These are phyloP conservation scores for Solanum dulcamara DNA, from an alignment of 257 asterid genomes.

Conservation along the genomic window DNA sequence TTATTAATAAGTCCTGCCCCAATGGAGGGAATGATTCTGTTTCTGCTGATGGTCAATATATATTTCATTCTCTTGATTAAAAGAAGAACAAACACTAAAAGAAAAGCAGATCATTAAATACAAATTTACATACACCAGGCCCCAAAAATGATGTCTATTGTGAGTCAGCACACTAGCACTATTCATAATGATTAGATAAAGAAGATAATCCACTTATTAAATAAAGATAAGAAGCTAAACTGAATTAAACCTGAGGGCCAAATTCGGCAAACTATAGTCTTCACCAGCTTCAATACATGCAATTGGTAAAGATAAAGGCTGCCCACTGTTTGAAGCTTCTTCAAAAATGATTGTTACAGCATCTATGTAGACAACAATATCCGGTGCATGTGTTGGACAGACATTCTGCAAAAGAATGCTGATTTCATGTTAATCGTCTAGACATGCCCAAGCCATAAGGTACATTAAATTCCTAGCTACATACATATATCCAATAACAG, in stretches of 20 bases:
- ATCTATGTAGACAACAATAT: slow-evolving; percentile 69
- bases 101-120: not conserved
- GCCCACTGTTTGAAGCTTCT: slow-evolving; percentile 84
- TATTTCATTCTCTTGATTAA: not conserved
- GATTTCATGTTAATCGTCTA: not conserved
- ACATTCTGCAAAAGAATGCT: slow-evolving; percentile 64
- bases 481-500: not conserved
- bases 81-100: not conserved
- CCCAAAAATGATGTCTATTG: not conserved
- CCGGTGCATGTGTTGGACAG: slow-evolving; percentile 63
- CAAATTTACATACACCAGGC: not conserved
- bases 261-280: slow-evolving; percentile 64
- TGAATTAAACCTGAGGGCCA: slow-evolving; percentile 69
- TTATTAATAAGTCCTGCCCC: not conserved
- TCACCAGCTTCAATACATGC: slow-evolving; percentile 90
- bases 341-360: slow-evolving; percentile 80
- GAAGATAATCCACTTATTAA: not conserved
- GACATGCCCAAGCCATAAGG: not conserved
- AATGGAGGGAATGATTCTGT: not conserved
- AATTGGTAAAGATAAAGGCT: slow-evolving; percentile 61
- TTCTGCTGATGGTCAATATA: not conserved
- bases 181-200: not conserved
- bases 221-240: not conserved
- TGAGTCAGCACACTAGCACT: not conserved
- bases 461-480: not conserved